Percentiles rank a stretch among this genome's conserved stretches.
These are phyloP conservation scores for Syzygium malaccense DNA, from an alignment of 441 rosid species.

Conservation along the genomic window DNA sequence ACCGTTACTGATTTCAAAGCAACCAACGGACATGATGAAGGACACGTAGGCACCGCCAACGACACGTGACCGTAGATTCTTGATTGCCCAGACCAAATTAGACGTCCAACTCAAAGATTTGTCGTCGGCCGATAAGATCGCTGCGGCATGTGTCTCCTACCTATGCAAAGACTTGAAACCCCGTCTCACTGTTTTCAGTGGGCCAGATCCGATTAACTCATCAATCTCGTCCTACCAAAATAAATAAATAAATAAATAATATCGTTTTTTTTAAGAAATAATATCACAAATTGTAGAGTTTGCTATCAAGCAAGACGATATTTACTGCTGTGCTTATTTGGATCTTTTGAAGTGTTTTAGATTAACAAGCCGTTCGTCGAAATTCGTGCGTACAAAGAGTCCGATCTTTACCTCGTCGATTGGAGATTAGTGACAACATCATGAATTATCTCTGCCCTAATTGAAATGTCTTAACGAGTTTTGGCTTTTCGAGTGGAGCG, in stretches of 20 bases:
- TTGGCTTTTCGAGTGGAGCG: too few species aligned
- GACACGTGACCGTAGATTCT: not conserved
- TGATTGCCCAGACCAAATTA: not conserved
- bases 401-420: too few species aligned
- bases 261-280: not conserved
- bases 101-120: not conserved
- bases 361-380: too few species aligned
- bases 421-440: too few species aligned
- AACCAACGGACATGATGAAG: not conserved
- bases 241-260: not conserved
- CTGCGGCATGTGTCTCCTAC: not conserved
- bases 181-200: not conserved
- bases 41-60: not conserved
- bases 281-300: too few species aligned
- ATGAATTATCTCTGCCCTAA: too few species aligned
- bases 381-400: too few species aligned
- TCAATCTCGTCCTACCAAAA: not conserved
- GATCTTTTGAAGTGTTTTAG: too few species aligned
- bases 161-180: not conserved
- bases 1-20: not conserved
- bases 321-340: too few species aligned
- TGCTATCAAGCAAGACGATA: too few species aligned
- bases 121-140: not conserved
- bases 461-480: too few species aligned
- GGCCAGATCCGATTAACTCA: not conserved